Conservation (phyloP, 2,329 filamentous ascomycete genomes). For the Westerdykella ornata region DNA sequence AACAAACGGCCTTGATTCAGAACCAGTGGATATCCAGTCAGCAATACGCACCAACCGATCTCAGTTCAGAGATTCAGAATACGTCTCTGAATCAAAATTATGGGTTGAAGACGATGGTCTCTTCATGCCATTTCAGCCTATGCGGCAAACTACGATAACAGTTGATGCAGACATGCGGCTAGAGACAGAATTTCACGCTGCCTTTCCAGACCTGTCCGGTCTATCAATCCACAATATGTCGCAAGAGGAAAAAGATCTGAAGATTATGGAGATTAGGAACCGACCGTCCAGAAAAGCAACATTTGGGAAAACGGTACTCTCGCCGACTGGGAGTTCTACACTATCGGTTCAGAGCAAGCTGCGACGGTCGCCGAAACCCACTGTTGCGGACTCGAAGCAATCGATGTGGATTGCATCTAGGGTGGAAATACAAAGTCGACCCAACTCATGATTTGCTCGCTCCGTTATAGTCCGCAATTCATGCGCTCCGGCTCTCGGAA, state of each 20-base stretch:
- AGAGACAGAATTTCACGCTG: constrained; percentile 5
- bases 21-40: no score
- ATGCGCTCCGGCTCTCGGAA: no score
- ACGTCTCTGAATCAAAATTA: neutral
- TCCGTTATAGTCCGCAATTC: no score
- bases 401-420: no score
- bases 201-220: constrained; percentile 4
- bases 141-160: neutral
- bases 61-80: no score
- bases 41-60: no score
- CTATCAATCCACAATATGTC: constrained; percentile 16
- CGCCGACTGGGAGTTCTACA: constrained; percentile 1
- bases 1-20: no score
- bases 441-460: no score
- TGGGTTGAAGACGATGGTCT: neutral
- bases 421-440: no score
- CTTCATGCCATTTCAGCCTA: neutral
- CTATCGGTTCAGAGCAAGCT: no score
- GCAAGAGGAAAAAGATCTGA: constrained; percentile 12
- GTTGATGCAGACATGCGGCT: neutral
- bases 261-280: constrained; percentile 20
- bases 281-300: constrained; percentile 34
- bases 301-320: constrained; percentile 16
- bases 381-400: no score
- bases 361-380: no score